These are phyloP conservation scores for Arctostaphylos glauca DNA, from an alignment of 148 eudicot species.

Conservation along the genomic window DNA sequence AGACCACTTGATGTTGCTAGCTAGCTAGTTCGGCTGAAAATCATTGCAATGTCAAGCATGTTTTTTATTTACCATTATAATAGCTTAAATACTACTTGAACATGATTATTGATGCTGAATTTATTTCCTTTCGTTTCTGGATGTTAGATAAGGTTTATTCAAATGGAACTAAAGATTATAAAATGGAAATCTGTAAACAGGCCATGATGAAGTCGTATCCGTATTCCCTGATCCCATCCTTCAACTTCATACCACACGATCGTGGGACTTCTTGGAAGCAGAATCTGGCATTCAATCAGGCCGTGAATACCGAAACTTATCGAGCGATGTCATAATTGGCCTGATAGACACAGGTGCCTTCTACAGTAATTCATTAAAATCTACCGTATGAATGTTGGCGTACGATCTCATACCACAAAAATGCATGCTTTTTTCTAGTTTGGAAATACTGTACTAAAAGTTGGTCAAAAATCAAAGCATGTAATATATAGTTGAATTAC, in stretches of 20 bases:
- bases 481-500: too few relatives aligned
- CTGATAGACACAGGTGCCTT: constrained; percentile 61
- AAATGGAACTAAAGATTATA: neutral
- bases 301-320: constrained; percentile 4
- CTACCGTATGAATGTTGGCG: too few relatives aligned
- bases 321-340: constrained; percentile 56
- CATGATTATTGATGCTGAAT: neutral
- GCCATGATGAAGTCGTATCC: constrained; percentile 53
- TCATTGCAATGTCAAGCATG: neutral
- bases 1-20: too few relatives aligned
- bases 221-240: constrained; percentile 56
- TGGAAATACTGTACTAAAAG: too few relatives aligned
- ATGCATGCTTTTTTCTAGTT: neutral
- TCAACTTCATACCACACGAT: constrained; percentile 60
- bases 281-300: constrained; percentile 21
- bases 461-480: too few relatives aligned
- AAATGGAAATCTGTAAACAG: constrained; percentile 24
- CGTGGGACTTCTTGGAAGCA: constrained; percentile 68
- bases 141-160: neutral
- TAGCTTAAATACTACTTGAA: neutral
- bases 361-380: neutral
- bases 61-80: neutral
- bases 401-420: too few relatives aligned
- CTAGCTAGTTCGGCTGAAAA: too few relatives aligned
- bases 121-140: neutral